Base-by-base conservation (phyloP, 352 stramenopile species). In the Phytophthora melonis region DNA sequence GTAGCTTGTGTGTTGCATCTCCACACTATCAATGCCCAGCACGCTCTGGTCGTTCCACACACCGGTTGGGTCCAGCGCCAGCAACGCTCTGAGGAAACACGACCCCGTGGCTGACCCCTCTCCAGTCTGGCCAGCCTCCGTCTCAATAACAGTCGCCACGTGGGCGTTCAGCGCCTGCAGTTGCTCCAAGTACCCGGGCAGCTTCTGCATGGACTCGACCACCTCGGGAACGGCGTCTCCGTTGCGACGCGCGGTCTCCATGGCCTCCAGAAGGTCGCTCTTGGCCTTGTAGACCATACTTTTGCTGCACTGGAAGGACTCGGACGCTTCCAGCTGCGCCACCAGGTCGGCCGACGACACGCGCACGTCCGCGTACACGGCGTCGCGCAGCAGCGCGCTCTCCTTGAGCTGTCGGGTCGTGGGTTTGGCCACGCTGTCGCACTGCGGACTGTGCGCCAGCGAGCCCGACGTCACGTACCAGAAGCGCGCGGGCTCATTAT, bases 261-360 rank as follows among this genome's bases (percentile, higher is more conserved):
- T 27, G 8, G 70, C 77, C 23, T 86, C 81, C 18, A 89, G 27
- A 49, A 89, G 50, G n/a, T 89, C 81, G 13, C 67, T 86, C 53
- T 89, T 89, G 19, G 77, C 79, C 58, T 89, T 88, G 68, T 88
- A 88, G 11, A 83, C 81, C 72, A 89, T 84, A 58, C 79, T 87
- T 66, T 87, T 87, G 62, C 68, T 87, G 61, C 81, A 87, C 23
- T 78, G 71, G 19, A 84, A 66, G 9, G 75, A n/a, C 59, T 65
- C 69, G 13, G 72, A 27, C 11, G 54, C 53, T 54, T 77, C 69
- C 5, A 89, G 64, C 43, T 79, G 81, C 60, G 78, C 77, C 11
- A 86, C 72, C 30, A 87, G 66, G 41, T 74, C 61, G 4, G 74
- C 68, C 9, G 79, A 86, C 18, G 81, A 88, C 25, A 85, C 74